Evolutionary conservation across 2,329 filamentous ascomycete species (phyloP).

Genomic region (Talaromyces sp.): DNA sequence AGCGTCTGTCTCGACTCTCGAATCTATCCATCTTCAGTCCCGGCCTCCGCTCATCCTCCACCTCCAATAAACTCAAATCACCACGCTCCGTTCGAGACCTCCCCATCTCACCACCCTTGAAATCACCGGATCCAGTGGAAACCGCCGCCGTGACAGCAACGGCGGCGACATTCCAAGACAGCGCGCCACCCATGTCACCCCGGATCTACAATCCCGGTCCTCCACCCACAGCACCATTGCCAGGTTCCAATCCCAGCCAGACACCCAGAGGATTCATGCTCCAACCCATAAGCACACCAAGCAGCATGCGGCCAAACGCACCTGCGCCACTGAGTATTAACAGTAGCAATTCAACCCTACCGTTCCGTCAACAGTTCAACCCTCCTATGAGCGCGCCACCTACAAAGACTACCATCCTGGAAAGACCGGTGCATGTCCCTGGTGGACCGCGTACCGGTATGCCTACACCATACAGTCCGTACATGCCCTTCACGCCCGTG

Average conservation of each 20-base stretch:
- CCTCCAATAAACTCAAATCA: slow-evolving; percentile 43
- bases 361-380: slow-evolving; percentile 43
- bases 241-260: slow-evolving; percentile 15
- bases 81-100: slow-evolving; percentile 50
- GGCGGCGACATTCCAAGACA: slow-evolving; percentile 42
- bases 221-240: slow-evolving; percentile 50
- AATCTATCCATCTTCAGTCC: slow-evolving; percentile 42
- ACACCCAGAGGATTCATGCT: slow-evolving; percentile 4
- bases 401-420: slow-evolving; percentile 49
- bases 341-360: slow-evolving; percentile 30
- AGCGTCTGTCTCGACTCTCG: slow-evolving; percentile 39
- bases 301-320: slow-evolving; percentile 21
- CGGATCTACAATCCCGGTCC: slow-evolving; percentile 54
- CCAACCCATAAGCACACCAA: slow-evolving; percentile 12
- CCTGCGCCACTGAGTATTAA: slow-evolving; percentile 32
- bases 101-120: slow-evolving; percentile 55
- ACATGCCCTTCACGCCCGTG: slow-evolving; percentile 50
- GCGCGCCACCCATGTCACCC: slow-evolving; percentile 53
- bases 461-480: slow-evolving; percentile 49
- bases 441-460: slow-evolving; percentile 46
- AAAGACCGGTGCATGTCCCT: slow-evolving; percentile 37
- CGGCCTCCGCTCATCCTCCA: slow-evolving; percentile 37
- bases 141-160: slow-evolving; percentile 28
- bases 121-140: slow-evolving; percentile 36
- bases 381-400: slow-evolving; percentile 43